Percentiles rank a stretch among this genome's conserved stretches.
Conservation (phyloP, 345 rosid species). For the Anacardium occidentale region DNA sequence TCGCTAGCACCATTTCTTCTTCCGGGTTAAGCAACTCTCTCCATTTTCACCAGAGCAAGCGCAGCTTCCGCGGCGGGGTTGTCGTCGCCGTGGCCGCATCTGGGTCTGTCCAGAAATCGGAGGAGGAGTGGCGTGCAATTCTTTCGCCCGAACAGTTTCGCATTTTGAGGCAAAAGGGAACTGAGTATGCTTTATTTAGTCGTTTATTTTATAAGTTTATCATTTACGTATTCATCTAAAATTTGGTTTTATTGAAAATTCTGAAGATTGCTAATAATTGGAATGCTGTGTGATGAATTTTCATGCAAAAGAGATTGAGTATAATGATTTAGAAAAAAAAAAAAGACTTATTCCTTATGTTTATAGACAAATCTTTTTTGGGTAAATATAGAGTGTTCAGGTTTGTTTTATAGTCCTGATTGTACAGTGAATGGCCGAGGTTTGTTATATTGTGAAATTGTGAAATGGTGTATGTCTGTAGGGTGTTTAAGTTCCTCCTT, state of each 20-base stretch:
- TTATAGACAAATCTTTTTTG: no score
- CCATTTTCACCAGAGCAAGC: constrained; percentile 23
- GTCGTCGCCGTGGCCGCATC: constrained; percentile 56
- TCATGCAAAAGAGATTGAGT: no score
- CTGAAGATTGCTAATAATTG: neutral
- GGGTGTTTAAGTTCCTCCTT: no score
- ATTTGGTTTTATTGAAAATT: neutral
- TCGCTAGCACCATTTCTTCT: constrained; percentile 21
- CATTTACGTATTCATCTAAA: neutral
- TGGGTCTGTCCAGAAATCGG: constrained; percentile 66
- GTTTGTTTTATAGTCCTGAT: no score
- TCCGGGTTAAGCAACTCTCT: constrained; percentile 25
- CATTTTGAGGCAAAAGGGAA: constrained; percentile 80
- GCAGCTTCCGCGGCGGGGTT: constrained; percentile 47
- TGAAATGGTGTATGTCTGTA: no score
- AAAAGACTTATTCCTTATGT: no score
- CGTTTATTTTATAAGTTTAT: neutral
- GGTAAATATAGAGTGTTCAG: no score
- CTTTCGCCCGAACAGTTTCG: constrained; percentile 84
- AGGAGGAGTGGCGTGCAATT: constrained; percentile 88
- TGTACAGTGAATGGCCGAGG: no score
- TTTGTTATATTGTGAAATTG: no score
- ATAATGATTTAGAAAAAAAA: no score
- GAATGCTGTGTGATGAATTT: neutral
- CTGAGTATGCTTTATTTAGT: constrained; percentile 54